These are phyloP conservation scores for Jackrogersella multiformis DNA, from an alignment of 495 filamentous ascomycete genomes.

Conservation along the genomic window DNA sequence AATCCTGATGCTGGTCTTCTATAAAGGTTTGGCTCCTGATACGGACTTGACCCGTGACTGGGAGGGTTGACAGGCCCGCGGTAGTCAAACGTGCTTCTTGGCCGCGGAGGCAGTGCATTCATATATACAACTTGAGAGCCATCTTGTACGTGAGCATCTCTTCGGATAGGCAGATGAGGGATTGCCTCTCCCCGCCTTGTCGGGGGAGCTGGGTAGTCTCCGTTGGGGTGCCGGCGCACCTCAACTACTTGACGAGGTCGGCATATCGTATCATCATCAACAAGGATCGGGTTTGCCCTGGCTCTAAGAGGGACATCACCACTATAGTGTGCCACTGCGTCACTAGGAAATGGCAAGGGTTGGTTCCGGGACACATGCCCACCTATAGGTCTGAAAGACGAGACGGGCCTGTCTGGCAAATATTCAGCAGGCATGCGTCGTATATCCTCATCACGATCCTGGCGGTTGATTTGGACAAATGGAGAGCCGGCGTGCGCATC, in stretches of 20 bases:
- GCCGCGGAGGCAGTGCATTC: conserved; percentile 18
- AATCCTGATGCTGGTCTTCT: not conserved
- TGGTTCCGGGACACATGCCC: conserved; percentile 17
- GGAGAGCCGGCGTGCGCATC: conserved; percentile 10
- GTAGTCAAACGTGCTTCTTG: conserved; percentile 25
- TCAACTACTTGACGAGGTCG: conserved; percentile 41
- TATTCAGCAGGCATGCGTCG: conserved; percentile 25
- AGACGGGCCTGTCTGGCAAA: conserved; percentile 24
- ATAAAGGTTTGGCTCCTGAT: conserved; percentile 15
- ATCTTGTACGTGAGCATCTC: conserved; percentile 26
- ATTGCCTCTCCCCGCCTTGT: conserved; percentile 12
- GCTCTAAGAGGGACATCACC: conserved; percentile 32
- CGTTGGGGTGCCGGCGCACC: conserved; percentile 30
- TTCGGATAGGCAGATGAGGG: conserved; percentile 20
- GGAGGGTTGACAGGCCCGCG: conserved; percentile 2
- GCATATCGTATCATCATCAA: conserved; percentile 23
- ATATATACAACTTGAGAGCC: conserved; percentile 25
- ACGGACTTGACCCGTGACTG: conserved; percentile 3
- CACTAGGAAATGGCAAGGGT: conserved; percentile 16
- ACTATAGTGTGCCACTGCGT: conserved; percentile 25
- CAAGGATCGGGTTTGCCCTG: conserved; percentile 38
- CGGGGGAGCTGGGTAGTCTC: conserved; percentile 3
- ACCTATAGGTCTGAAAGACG: conserved; percentile 11
- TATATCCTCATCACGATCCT: conserved; percentile 31
- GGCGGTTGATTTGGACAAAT: conserved; percentile 28